Percentiles rank a stretch among this genome's conserved stretches.
Conservation (phyloP, 2,329 filamentous ascomycete species). For the Cladosporium colombiae region DNA sequence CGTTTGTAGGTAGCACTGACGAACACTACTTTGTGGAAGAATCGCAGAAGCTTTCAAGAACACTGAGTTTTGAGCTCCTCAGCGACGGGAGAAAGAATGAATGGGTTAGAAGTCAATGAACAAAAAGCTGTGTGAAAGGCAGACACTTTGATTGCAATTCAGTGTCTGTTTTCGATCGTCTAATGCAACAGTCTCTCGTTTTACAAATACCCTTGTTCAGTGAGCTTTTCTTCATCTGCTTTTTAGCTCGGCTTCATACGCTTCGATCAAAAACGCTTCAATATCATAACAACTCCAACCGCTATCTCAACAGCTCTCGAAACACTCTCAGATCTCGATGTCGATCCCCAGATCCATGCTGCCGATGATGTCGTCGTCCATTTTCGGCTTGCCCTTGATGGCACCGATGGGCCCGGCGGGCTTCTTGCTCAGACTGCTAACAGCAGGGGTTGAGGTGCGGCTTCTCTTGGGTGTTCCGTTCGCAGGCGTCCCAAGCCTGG, state of each 20-base stretch:
- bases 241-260: background rate
- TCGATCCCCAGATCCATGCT: slow-evolving; percentile 89
- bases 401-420: slow-evolving; percentile 39
- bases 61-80: too few species aligned
- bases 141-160: background rate
- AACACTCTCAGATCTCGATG: slow-evolving; percentile 66
- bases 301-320: background rate
- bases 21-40: background rate
- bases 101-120: background rate
- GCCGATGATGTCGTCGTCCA: slow-evolving; percentile 91
- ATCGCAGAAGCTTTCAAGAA: background rate
- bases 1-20: background rate
- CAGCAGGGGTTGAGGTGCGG: slow-evolving; percentile 53
- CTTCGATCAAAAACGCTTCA: slow-evolving; percentile 5
- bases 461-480: slow-evolving; percentile 46
- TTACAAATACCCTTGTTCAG: background rate
- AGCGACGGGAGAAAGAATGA: background rate
- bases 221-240: background rate
- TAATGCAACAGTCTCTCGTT: background rate
- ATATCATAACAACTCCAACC: slow-evolving; percentile 4
- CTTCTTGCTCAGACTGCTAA: slow-evolving; percentile 45
- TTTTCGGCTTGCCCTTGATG: slow-evolving; percentile 64
- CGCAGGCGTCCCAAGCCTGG: slow-evolving; percentile 49
- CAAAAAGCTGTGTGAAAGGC: background rate
- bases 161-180: background rate